Evolutionary conservation across 768 basidiomycete species (phyloP), one percentile per base, ranked within the genome.

Genomic region (Phylloporus scabripes): DNA sequence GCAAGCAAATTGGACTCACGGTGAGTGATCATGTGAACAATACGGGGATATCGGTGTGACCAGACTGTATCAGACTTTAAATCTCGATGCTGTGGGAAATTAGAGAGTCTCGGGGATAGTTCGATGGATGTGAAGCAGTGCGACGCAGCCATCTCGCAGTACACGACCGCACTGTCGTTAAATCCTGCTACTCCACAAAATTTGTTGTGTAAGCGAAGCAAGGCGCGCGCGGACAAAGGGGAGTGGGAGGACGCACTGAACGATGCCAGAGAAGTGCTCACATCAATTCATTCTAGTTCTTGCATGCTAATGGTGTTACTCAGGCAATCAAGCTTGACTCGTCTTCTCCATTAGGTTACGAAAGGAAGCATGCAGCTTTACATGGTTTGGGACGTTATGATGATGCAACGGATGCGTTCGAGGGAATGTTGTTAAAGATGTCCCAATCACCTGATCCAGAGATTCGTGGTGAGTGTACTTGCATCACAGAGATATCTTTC

Each of bases 171-270:
- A 12, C 37, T 39, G 37, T 23, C 37, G 6, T 5, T 39, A 18
- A 21, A 21, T 39, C 37, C 37, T 3, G 5, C 20, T 21, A 12
- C 20, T 20, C 20, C 11, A 5, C 11, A 5, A 21, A 12, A 20
- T 5, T 10, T 39, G 18, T 4, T 39, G 11, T 18, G 8, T 21
- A 12, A 12, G 37, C 17, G 37, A 21, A 39, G 37, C 20, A 21
- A 39, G 20, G 37, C 20, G 2, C 9, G 10, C 9, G 11, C 37
- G 23, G 20, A 5, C 7, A 39, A 12, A 21, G 20, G 9, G 8
- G 5, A 18, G 8, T 55, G 39, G 46, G 32, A 23, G 18, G 33
- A 45, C 11, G 55, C 52, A 0, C 33, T 56, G 3, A 21, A 37
- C 11, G 40, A 41, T 15, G 40, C 40, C 23, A n/a, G 12, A 1